phyloP scores from a whole-genome alignment of 495 filamentous ascomycete genomes.

The Penicillium taxi region DNA sequence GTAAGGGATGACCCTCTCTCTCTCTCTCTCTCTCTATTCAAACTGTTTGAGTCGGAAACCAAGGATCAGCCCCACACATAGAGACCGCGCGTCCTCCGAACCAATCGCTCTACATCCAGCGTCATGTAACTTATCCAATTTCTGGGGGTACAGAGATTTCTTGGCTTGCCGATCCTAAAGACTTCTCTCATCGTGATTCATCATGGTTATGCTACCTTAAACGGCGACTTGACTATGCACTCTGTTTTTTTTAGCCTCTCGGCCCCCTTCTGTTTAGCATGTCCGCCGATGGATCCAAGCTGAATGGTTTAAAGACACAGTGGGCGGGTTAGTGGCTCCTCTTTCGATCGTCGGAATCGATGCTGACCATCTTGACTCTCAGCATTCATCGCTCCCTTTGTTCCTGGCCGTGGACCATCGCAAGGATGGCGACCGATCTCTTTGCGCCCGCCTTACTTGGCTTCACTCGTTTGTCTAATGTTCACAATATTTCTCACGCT shows the following conservation, averaged over 20 bases:
- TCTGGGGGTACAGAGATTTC: constrained; percentile 1
- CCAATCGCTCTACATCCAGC: constrained; percentile 2
- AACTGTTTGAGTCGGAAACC: no score
- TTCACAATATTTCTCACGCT: constrained; percentile 18
- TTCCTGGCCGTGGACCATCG: constrained; percentile 2
- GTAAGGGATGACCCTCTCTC: no score
- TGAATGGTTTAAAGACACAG: constrained; percentile 10
- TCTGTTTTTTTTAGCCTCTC: constrained; percentile 3
- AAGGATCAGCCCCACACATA: constrained; percentile 5
- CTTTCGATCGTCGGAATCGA: neutral
- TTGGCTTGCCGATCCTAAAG: constrained; percentile 1
- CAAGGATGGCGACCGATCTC: constrained; percentile 33
- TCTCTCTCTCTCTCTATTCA: no score
- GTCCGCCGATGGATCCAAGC: constrained; percentile 12
- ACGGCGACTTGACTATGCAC: constrained; percentile 18
- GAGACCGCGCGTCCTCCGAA: constrained; percentile 11
- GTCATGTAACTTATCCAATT: constrained; percentile 3
- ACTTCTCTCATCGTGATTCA: neutral
- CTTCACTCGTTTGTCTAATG: constrained; percentile 20
- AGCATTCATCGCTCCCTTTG: constrained; percentile 17
- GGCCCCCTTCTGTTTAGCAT: constrained; percentile 16
- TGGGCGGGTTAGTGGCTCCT: constrained; percentile 12
- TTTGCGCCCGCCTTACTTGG: constrained; percentile 28
- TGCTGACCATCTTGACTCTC: neutral
- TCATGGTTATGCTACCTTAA: neutral